Conservation (phyloP, 176 grass and related monocot genomes). For the Zizania latifolia region DNA sequence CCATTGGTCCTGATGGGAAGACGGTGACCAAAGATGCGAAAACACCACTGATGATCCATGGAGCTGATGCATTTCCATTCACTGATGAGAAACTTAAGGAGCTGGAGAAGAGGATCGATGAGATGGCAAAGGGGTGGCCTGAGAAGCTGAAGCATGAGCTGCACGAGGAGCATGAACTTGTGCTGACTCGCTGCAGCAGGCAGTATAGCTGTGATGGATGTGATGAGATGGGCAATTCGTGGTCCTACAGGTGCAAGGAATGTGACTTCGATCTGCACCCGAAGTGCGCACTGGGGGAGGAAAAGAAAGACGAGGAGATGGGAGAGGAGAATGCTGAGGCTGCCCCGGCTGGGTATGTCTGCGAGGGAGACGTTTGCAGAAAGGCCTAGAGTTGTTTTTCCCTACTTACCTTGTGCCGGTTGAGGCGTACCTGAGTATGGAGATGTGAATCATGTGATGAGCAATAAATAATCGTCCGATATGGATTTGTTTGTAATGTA, state of each 20-base stretch:
- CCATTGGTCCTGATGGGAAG: constrained; percentile 62
- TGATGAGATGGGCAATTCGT: constrained; percentile 11
- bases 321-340: constrained; percentile 11
- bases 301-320: not conserved
- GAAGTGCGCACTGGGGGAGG: constrained; percentile 43
- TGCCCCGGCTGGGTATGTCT: constrained; percentile 37
- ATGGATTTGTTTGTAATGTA: constrained; percentile 20
- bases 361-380: constrained; percentile 57
- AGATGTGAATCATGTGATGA: not conserved
- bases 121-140: constrained; percentile 58
- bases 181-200: constrained; percentile 17
- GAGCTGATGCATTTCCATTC: constrained; percentile 71
- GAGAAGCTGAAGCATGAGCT: constrained; percentile 65
- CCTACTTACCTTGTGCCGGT: not conserved
- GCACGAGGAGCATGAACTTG: constrained; percentile 69
- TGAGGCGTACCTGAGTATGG: not conserved
- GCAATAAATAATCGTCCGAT: constrained; percentile 14
- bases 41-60: constrained; percentile 34
- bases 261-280: constrained; percentile 69
- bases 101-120: constrained; percentile 46
- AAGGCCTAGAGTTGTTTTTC: constrained; percentile 32
- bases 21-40: constrained; percentile 53
- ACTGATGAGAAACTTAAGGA: constrained; percentile 53
- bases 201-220: constrained; percentile 46
- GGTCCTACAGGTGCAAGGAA: constrained; percentile 46